These are phyloP conservation scores for Phytophthora agathidicida DNA, from an alignment of 352 stramenopile genomes.

Conservation along the genomic window DNA sequence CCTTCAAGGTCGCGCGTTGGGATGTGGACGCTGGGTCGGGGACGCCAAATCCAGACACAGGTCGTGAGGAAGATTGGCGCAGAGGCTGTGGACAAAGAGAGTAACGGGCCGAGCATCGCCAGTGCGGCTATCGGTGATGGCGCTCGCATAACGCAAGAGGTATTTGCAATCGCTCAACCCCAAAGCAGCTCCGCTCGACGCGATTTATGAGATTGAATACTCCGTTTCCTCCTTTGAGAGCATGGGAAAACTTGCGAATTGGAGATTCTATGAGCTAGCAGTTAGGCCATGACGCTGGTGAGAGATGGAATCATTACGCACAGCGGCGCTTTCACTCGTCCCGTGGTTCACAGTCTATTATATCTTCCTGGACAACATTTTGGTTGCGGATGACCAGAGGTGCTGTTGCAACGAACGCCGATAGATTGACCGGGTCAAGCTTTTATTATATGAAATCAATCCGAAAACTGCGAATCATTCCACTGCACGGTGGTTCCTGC, in stretches of 20 bases:
- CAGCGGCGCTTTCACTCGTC: background rate
- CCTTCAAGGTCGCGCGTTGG: slow-evolving; percentile 21
- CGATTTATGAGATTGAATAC: too few species aligned
- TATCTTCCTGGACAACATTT: slow-evolving; percentile 38
- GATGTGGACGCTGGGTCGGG: slow-evolving; percentile 9
- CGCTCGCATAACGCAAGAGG: slow-evolving; percentile 41
- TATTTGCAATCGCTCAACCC: slow-evolving; percentile 49
- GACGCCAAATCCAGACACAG: slow-evolving; percentile 26
- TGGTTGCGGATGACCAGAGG: slow-evolving; percentile 32
- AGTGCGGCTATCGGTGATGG: slow-evolving; percentile 52
- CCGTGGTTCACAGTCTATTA: slow-evolving; percentile 27
- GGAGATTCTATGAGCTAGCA: too few species aligned
- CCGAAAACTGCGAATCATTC: too few species aligned
- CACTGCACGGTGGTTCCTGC: too few species aligned
- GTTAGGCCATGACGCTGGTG: too few species aligned
- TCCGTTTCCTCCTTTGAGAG: too few species aligned
- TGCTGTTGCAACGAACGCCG: slow-evolving; percentile 10
- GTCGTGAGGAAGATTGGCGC: slow-evolving; percentile 42
- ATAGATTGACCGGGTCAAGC: too few species aligned
- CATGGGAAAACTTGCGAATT: too few species aligned
- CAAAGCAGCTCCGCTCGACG: slow-evolving; percentile 30
- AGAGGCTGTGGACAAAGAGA: slow-evolving; percentile 31
- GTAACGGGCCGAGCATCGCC: slow-evolving; percentile 35
- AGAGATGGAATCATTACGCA: slow-evolving; percentile 6
- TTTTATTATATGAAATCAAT: too few species aligned